These are phyloP conservation scores for Amanita inopinata DNA, from an alignment of 768 basidiomycete species.

Conservation along the genomic window DNA sequence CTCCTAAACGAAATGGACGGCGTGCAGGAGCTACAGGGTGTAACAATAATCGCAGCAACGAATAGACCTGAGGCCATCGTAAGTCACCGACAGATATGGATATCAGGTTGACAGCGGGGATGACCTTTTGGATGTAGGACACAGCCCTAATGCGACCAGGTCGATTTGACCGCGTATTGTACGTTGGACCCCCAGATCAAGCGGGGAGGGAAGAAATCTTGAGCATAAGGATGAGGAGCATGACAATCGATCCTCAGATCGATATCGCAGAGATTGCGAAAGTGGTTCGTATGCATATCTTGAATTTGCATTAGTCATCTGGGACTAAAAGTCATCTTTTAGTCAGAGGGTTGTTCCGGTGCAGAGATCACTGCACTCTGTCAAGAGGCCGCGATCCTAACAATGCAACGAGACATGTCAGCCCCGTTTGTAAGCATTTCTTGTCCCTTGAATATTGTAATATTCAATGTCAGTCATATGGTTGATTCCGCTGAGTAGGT, in stretches of 20 bases:
- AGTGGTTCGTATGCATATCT: constrained; percentile 38
- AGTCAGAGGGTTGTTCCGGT: constrained; percentile 96
- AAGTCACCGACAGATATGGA: background rate
- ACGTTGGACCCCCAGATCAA: constrained; percentile 86
- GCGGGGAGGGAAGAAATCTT: constrained; percentile 79
- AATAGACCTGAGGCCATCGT: constrained; percentile 91
- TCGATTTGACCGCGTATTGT: constrained; percentile 86
- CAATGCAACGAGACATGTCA: constrained; percentile 83
- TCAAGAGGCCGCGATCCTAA: constrained; percentile 89
- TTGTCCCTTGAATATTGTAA: constrained; percentile 8
- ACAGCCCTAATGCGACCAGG: constrained; percentile 93
- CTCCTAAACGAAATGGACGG: constrained; percentile 98
- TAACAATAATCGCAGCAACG: constrained; percentile 94
- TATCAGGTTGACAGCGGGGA: background rate
- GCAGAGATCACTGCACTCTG: constrained; percentile 89
- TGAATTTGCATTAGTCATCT: background rate
- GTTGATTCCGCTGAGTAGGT: constrained; percentile 46
- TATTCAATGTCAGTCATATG: background rate
- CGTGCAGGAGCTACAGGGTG: constrained; percentile 87
- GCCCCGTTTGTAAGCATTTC: constrained; percentile 69
- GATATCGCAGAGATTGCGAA: constrained; percentile 58
- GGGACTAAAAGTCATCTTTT: constrained; percentile 1
- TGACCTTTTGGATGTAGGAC: constrained; percentile 55
- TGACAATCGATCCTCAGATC: constrained; percentile 70
- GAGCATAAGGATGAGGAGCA: constrained; percentile 60